A percentile compares a stretch with the other conserved stretches of the same genome.
phyloP scores from a whole-genome alignment of 208 protist genomes.

The Vickermania spadyakhi region DNA sequence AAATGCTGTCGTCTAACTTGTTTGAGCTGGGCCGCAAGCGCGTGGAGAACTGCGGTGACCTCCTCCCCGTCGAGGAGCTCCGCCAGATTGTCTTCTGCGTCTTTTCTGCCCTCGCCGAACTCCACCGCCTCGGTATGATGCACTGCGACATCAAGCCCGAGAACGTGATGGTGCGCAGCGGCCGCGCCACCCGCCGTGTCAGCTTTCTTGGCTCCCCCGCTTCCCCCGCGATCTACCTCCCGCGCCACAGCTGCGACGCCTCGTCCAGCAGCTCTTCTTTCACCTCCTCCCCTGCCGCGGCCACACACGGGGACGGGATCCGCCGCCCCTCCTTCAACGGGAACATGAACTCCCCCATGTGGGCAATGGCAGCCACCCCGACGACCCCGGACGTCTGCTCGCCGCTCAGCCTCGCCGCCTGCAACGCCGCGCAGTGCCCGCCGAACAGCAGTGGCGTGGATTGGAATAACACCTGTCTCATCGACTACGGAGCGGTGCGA shows the following conservation, averaged over 20 bases:
- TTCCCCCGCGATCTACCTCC: slow-evolving; percentile 3
- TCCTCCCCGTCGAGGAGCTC: slow-evolving; percentile 45
- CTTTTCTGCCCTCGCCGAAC: slow-evolving; percentile 29
- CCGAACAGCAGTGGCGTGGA: slow-evolving; percentile 3
- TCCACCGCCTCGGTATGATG: slow-evolving; percentile 81
- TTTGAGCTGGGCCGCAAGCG: slow-evolving; percentile 23
- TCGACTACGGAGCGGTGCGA: slow-evolving; percentile 97
- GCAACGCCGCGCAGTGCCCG: neutral
- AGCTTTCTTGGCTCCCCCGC: neutral
- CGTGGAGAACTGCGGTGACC: neutral
- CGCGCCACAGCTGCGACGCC: neutral
- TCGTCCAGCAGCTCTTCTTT: slow-evolving; percentile 3
- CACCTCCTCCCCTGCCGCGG: neutral
- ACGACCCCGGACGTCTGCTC: neutral
- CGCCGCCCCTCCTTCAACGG: neutral
- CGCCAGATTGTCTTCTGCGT: slow-evolving; percentile 40
- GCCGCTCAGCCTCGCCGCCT: neutral
- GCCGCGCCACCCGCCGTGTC: slow-evolving; percentile 15
- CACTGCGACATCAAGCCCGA: slow-evolving; percentile 97
- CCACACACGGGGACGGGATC: neutral
- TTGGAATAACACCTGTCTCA: slow-evolving; percentile 58
- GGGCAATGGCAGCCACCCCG: neutral
- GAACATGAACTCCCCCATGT: neutral
- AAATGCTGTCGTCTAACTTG: slow-evolving; percentile 67
- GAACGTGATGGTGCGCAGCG: slow-evolving; percentile 86